Conservation (phyloP, 352 stramenopile species). For the Hyaloperonospora arabidopsidis region DNA sequence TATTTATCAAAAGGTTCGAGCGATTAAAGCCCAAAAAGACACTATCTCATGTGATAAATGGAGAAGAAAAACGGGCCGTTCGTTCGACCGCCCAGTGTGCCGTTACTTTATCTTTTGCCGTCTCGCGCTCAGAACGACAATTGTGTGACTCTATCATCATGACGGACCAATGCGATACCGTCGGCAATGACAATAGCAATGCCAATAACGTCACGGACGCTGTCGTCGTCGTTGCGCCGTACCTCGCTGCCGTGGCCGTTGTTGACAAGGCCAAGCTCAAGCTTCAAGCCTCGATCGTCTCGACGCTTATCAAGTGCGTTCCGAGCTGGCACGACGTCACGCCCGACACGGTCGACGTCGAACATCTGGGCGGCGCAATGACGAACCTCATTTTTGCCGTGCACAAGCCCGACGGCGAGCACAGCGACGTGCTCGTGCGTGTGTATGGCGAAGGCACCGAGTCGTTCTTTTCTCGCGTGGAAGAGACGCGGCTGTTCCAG, state of each 20-base stretch:
- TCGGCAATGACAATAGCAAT: no score
- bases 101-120: no score
- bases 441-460: constrained; percentile 80
- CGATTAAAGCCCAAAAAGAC: no score
- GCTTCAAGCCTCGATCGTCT: constrained; percentile 60
- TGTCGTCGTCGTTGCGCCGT: constrained; percentile 39
- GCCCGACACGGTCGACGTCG: constrained; percentile 49
- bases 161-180: no score
- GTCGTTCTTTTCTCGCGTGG: constrained; percentile 65
- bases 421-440: constrained; percentile 63
- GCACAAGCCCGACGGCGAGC: constrained; percentile 54
- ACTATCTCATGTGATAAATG: no score
- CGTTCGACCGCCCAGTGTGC: no score
- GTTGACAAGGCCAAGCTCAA: constrained; percentile 64
- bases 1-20: no score
- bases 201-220: constrained; percentile 7
- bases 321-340: constrained; percentile 49
- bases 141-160: no score
- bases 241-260: constrained; percentile 25
- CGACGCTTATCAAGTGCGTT: constrained; percentile 45
- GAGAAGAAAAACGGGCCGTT: no score
- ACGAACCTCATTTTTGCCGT: constrained; percentile 83
- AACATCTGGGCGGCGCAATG: constrained; percentile 71
- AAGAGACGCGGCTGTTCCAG: constrained; percentile 75
- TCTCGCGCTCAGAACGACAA: no score